Evolutionary conservation across 2,329 filamentous ascomycete species (phyloP), one percentile per base, ranked within the genome.

Genomic region (Paramyrothecium roridum): DNA sequence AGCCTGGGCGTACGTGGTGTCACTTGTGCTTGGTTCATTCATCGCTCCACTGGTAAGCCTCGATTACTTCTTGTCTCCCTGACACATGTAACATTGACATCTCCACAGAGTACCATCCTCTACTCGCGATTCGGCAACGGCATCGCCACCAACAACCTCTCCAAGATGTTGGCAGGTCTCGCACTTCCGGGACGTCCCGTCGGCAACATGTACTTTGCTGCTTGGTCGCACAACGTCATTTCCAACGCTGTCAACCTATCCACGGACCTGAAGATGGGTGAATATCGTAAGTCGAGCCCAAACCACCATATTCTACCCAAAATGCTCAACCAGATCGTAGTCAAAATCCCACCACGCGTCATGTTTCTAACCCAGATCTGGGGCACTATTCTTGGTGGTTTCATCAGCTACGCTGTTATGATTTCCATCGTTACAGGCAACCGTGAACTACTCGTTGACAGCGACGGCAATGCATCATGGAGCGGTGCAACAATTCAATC

Each of bases 211-310:
- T 83, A 83, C 64, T 83, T 83, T 62, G 78, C 81, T 8, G 76
- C 77, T 12, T 84, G 80, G 80, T 84, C 80, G 1, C 82, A 85
- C 66, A 81, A 78, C 40, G 78, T 84, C 50, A 83, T 85, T 50
- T 13, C 54, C 2, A 80, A 80, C 51, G 69, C 74, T 0, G 76
- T 84, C 48, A 78, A 70, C 53, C 68, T 85, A 8, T 79, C 72
- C 40, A 78, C 75, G 49, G 80, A 83, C 57, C 64, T 85, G 22
- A 85, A 85, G 68, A 76, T 84, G 73, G 82, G 82, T 20, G 79
- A 84, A 69, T 85, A 85, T 52, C 74, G 79, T 80, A 68, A 52
- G 76, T 70, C 3, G 20, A 17, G 37, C 0, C 3, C n/a, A 16
- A 1, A 11, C 17, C 12, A 8, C 6, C 17, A 13, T 7, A 12